Base-by-base conservation (phyloP, 805 yeast genomes). In the Wickerhamiella dianesei region DNA sequence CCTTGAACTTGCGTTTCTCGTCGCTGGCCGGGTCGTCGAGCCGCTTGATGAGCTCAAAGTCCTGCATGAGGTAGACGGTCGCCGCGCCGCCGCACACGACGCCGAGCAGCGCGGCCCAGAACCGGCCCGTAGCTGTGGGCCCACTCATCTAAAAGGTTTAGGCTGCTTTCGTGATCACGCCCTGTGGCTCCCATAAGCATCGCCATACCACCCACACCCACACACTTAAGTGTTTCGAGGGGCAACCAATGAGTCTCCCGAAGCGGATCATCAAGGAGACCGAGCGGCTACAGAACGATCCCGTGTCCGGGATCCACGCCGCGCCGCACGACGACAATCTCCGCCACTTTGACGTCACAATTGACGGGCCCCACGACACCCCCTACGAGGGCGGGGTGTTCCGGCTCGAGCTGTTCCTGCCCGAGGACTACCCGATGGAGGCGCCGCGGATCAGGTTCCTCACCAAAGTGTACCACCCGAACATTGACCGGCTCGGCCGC, bases 391-490 rank as follows among this genome's bases (percentile, higher is more conserved):
- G 71, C 37, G 84, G 84, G 22, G 58, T 68, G 3, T 92, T 92
- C 68, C 72, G 81, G 54, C 69, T 92, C 49, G 98, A 92, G 64
- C 69, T 92, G 52, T 92, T 74, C 60, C 66, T 92, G 53, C 97
- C 98, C 1, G 96, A 92, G 60, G 98, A 92, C 60, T 92, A 92
- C 64, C 98, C 98, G 12, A 82, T 89, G 96, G 86, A 85, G 59
- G 95, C 98, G 0, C 98, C 98, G 44, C 88, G 87, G 62, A 94
- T 92, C 46, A 74, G 98, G 49, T 92, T 92, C 58, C 67, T 92
- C 52, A 92, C 98, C 25, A 85, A 80, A 64, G 88, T 92, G 21
- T 92, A 92, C 64, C 98, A 92, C 61, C 98, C 95, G 40, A 92
- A 92, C 64, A 92, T 92, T 56, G 98, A 92, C 62, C 76, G 92